These are phyloP conservation scores for Drosera spatulata DNA, from an alignment of 179 eudicot genomes.

Conservation along the genomic window DNA sequence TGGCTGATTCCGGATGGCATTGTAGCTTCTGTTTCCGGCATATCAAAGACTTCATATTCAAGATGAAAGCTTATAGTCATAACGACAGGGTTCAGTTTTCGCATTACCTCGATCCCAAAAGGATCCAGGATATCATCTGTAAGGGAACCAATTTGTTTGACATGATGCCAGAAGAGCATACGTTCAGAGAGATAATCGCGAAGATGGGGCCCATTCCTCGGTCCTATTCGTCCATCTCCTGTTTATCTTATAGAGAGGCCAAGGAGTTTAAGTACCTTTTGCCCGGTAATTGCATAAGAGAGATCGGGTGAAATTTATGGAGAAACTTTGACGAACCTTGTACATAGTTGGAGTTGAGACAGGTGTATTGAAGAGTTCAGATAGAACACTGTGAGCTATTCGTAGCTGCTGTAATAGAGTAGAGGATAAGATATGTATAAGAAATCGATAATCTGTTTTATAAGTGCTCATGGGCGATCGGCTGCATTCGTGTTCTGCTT, in stretches of 20 bases:
- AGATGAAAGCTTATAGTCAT: conserved; percentile 15
- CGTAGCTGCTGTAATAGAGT: no score
- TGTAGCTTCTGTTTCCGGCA: conserved; percentile 1
- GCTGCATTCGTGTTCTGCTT: not conserved
- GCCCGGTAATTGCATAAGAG: conserved; percentile 13
- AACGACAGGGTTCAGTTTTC: conserved; percentile 10
- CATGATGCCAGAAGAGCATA: conserved; percentile 11
- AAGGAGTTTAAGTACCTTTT: conserved; percentile 7
- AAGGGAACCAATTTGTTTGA: conserved; percentile 6
- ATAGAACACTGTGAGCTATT: not conserved
- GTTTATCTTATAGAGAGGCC: conserved; percentile 7
- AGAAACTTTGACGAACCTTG: not conserved
- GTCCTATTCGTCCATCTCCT: conserved; percentile 11
- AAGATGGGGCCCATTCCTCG: conserved; percentile 12
- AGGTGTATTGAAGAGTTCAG: not conserved
- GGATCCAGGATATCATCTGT: conserved; percentile 12
- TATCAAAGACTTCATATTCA: conserved; percentile 8
- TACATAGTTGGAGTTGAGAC: not conserved
- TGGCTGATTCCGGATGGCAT: conserved; percentile 6
- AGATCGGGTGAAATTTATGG: conserved; percentile 1
- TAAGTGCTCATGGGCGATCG: no score
- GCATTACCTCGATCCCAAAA: conserved; percentile 4
- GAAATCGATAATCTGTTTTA: no score
- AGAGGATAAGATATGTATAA: no score
- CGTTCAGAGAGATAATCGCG: conserved; percentile 10